Conservation (phyloP, 2,329 filamentous ascomycete genomes). For the Monosporascus sp. region DNA sequence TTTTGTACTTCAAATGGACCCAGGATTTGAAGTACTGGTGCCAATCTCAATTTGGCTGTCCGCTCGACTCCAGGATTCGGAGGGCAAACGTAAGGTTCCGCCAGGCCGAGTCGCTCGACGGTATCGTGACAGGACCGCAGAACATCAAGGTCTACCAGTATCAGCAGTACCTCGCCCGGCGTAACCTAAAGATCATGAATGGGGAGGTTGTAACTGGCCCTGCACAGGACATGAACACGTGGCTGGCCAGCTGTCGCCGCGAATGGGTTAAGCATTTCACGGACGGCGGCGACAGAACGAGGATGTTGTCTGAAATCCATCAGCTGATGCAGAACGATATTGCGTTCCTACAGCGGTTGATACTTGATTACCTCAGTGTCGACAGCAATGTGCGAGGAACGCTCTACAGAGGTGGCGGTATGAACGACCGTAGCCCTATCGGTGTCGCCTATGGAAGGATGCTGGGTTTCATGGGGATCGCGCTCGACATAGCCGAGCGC, state of each 20-base stretch:
- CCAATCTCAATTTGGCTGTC: too few species aligned
- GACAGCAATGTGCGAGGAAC: background rate
- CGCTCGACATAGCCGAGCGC: background rate
- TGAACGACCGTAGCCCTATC: background rate
- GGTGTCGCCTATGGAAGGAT: constrained; percentile 1
- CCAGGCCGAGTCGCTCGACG: too few species aligned
- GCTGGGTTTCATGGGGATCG: rapidly evolving
- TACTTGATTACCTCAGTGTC: constrained; percentile 13
- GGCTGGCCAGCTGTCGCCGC: too few species aligned
- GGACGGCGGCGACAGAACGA: constrained; percentile 13
- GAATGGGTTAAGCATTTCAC: background rate
- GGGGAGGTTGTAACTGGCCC: too few species aligned
- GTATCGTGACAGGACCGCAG: too few species aligned
- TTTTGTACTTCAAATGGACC: background rate
- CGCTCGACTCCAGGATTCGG: too few species aligned
- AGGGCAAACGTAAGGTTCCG: too few species aligned
- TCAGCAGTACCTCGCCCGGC: too few species aligned
- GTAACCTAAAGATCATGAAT: too few species aligned
- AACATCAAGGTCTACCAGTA: too few species aligned
- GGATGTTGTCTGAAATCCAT: background rate
- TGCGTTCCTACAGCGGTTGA: constrained; percentile 11
- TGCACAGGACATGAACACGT: too few species aligned
- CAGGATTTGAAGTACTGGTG: background rate
- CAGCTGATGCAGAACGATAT: constrained; percentile 9
- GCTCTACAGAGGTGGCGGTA: background rate